Conservation (phyloP, 495 filamentous ascomycete species). For the Penicillium pancosmium region DNA sequence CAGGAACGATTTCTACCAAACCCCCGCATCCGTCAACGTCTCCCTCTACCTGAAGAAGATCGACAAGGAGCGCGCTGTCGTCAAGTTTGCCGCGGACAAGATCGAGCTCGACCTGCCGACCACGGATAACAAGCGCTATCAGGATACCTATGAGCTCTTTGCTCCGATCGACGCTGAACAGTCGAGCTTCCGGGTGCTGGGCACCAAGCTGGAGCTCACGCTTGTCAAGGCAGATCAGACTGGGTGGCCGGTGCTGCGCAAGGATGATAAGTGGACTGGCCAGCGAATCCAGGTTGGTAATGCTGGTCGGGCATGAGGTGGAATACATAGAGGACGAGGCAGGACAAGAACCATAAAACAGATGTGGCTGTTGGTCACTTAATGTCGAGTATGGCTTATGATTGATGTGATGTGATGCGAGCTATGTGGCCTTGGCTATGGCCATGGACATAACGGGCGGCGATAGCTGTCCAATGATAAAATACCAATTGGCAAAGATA, state of each 20-base stretch:
- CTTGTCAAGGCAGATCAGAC: conserved; percentile 80
- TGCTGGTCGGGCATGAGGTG: conserved; percentile 64
- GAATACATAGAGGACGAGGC: conserved; percentile 4
- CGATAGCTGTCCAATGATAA: background rate
- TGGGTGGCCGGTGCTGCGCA: conserved; percentile 88
- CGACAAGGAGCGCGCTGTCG: conserved; percentile 72
- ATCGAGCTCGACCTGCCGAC: conserved; percentile 81
- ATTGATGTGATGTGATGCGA: background rate
- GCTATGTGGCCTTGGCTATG: too few species aligned
- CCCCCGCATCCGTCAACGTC: conserved; percentile 77
- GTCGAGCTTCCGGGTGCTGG: conserved; percentile 81
- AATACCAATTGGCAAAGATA: background rate
- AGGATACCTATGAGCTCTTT: conserved; percentile 72
- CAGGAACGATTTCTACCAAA: conserved; percentile 96
- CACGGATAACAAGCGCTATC: conserved; percentile 81
- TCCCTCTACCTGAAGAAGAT: conserved; percentile 98
- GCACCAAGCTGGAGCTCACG: conserved; percentile 92
- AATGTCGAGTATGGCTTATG: conserved; percentile 14
- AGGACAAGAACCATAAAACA: too few species aligned
- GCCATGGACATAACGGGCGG: background rate
- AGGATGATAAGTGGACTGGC: conserved; percentile 75
- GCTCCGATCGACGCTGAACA: conserved; percentile 71
- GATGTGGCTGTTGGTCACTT: conserved; percentile 10
- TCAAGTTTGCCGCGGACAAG: conserved; percentile 62
- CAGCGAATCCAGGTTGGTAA: conserved; percentile 82